phyloP scores from a whole-genome alignment of 495 filamentous ascomycete genomes.

The Aspergillus olivimuriae region DNA sequence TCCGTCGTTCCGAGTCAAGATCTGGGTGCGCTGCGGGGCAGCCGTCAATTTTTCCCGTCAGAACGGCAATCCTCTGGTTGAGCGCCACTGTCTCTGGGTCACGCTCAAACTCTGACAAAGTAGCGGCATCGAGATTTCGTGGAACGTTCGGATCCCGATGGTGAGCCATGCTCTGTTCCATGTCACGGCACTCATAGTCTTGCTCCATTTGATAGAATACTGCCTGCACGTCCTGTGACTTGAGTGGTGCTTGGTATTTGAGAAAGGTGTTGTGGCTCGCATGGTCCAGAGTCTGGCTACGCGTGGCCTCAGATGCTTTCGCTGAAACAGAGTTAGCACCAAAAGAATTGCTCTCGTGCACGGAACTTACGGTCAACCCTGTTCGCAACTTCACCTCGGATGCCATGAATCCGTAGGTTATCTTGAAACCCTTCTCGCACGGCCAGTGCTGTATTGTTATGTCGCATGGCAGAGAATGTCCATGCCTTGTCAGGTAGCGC shows the following conservation, averaged over 20 bases:
- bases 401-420: constrained; percentile 1
- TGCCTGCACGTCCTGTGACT: neutral
- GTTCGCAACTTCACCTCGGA: constrained; percentile 1
- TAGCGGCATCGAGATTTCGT: constrained; percentile 7
- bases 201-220: constrained; percentile 3
- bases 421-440: neutral
- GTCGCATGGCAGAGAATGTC: constrained; percentile 9
- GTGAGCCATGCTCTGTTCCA: constrained; percentile 7
- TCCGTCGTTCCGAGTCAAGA: neutral
- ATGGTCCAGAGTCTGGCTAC: constrained; percentile 5
- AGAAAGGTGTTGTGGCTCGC: constrained; percentile 3
- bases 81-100: constrained; percentile 1
- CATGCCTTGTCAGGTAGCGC: neutral
- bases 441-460: constrained; percentile 8
- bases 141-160: constrained; percentile 5
- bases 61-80: neutral
- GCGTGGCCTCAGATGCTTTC: constrained; percentile 6
- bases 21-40: neutral
- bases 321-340: constrained; percentile 2
- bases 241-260: constrained; percentile 5
- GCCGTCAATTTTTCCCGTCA: constrained; percentile 1
- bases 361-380: neutral
- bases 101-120: constrained; percentile 1
- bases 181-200: constrained; percentile 9
- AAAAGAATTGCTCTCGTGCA: neutral